phyloP scores from a whole-genome alignment of 225 moss, liverwort and hornwort genomes.

The Bryoerythrophyllum caledonicum region DNA sequence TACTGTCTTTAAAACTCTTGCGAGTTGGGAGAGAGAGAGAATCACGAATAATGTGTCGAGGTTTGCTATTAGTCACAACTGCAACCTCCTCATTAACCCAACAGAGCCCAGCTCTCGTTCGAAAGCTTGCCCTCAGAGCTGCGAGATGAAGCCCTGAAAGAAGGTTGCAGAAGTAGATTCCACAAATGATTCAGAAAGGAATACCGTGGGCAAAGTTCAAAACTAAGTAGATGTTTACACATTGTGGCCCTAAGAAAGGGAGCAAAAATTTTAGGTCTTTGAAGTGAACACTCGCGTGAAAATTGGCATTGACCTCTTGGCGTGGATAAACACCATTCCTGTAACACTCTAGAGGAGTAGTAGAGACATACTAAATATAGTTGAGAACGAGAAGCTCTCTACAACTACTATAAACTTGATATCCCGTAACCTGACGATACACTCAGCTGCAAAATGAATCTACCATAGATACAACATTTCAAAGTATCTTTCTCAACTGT shows the following conservation, averaged over 20 bases:
- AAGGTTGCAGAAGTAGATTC: too few species aligned
- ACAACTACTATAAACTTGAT: not conserved
- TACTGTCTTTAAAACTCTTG: too few species aligned
- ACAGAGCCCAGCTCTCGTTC: too few species aligned
- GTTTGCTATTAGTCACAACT: too few species aligned
- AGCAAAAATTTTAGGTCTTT: not conserved
- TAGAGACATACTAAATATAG: not conserved
- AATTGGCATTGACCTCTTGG: slow-evolving; percentile 16
- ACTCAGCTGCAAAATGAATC: slow-evolving; percentile 13
- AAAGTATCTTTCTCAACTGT: not conserved
- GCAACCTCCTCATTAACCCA: too few species aligned
- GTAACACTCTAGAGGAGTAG: not conserved
- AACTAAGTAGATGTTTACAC: not conserved
- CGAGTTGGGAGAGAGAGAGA: too few species aligned
- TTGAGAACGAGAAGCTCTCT: slow-evolving; percentile 16
- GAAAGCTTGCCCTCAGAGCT: too few species aligned
- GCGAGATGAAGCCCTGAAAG: too few species aligned
- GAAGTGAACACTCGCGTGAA: not conserved
- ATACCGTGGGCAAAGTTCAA: not conserved
- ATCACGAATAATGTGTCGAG: too few species aligned
- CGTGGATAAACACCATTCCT: slow-evolving; percentile 13
- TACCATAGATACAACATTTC: not conserved
- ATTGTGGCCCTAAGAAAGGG: not conserved
- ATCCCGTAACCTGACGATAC: slow-evolving; percentile 1
- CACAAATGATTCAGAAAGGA: not conserved